Base-by-base conservation (phyloP, 257 asterid species). In the Salvia rosmarinus region DNA sequence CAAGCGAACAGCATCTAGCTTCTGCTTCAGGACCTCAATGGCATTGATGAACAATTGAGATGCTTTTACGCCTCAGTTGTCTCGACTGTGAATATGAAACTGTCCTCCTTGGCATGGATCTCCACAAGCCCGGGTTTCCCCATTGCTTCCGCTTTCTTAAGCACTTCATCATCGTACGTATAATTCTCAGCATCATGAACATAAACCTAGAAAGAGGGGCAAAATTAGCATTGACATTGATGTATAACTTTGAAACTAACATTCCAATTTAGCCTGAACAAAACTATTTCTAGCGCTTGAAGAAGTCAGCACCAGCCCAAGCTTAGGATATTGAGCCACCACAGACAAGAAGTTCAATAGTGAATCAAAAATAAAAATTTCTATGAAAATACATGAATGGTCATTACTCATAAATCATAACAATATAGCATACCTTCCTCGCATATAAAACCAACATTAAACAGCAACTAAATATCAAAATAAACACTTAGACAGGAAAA, bases 141-240 rank as follows among this genome's bases (percentile, higher is more conserved):
- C 95, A 95, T 82, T 25, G 95, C 83, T n/a, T 90, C 99, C 25
- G 91, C 91, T 85, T 88, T 90, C 90, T 95, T 95, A 9, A 90
- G 76, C 84, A 95, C 90, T 84, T 95, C 99, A 28, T 95, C 99
- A 44, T 95, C 99, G 2, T 90, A 95, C 0, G 98, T 83, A 67
- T 92, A 95, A 34, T 95, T 95, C 81, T 95, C 98, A 10, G 96
- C 85, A 74, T 92, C 95, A 74, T 75, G 78, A 78, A 95, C 90
- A 44, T 68, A 67, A 20, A 95, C 87, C 99, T 95, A 85, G 47
- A 67, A 44, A 43, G 56, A 49, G 68, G 7, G 65, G 42, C 39
- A 21, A 14, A 64, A 52, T 60, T 54, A 59, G 64, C n/a, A 17
- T 16, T 42, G 67, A 17, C 16, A 60, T 34, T 37, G 3, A 57